Percentiles rank a stretch among this genome's conserved stretches.
These are phyloP conservation scores for Melampsora larici-populina DNA, from an alignment of 1,284 basidiomycete species.

Conservation along the genomic window DNA sequence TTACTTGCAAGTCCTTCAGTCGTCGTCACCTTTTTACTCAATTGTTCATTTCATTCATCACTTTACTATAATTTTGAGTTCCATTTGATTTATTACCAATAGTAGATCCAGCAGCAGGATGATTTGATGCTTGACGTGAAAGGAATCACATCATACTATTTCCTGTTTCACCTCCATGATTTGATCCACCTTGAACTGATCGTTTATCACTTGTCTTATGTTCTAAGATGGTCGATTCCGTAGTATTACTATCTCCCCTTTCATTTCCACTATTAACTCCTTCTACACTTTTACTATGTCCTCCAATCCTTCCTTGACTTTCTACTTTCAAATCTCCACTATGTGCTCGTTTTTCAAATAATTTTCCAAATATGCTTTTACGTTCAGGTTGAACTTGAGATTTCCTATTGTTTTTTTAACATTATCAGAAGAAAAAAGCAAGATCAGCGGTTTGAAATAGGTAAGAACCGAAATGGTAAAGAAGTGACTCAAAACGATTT, in stretches of 20 bases:
- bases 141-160: background rate
- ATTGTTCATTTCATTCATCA: background rate
- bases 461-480: background rate
- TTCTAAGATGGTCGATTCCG: background rate
- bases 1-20: no score
- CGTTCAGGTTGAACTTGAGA: slow-evolving; percentile 1
- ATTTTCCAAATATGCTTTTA: slow-evolving; percentile 49
- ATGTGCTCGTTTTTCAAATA: slow-evolving; percentile 44
- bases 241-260: background rate
- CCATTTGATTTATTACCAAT: background rate
- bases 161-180: background rate
- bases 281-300: slow-evolving; percentile 9
- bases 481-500: background rate
- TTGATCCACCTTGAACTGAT: background rate
- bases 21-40: background rate
- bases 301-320: slow-evolving; percentile 14
- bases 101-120: background rate
- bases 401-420: background rate
- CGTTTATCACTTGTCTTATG: slow-evolving; percentile 15
- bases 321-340: slow-evolving; percentile 22
- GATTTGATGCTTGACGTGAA: background rate
- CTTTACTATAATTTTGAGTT: background rate
- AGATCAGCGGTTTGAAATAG: background rate
- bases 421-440: slow-evolving; percentile 2
- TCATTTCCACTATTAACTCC: slow-evolving; percentile 21